Conservation (phyloP, 441 rosid species). For the Erodium trifolium region DNA sequence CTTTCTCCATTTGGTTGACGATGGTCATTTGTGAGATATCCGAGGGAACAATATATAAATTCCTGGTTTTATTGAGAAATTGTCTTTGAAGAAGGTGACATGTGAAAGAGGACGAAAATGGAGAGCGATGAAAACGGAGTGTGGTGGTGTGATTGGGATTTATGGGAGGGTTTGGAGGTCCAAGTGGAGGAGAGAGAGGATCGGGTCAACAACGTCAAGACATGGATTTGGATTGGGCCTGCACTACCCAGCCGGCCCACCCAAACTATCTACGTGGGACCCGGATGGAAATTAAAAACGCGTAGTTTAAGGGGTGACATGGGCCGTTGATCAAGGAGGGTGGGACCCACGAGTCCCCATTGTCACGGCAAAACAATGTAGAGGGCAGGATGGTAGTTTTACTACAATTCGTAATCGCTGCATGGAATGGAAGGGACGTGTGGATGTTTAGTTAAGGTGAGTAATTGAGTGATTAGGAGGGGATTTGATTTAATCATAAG, state of each 20-base stretch:
- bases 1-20: background rate
- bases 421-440: too few relatives aligned
- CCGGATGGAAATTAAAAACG: background rate
- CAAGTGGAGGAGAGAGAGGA: background rate
- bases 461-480: background rate
- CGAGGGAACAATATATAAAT: background rate
- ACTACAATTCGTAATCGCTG: too few relatives aligned
- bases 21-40: background rate
- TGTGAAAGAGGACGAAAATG: background rate
- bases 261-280: background rate
- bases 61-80: too few relatives aligned
- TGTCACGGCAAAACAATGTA: background rate
- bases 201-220: constrained; percentile 18
- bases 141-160: constrained; percentile 12
- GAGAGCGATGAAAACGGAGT: constrained; percentile 22
- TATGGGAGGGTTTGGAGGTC: constrained; percentile 7
- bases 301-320: background rate
- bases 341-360: background rate
- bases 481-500: background rate
- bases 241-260: background rate
- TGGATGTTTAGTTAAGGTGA: background rate
- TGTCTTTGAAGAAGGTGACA: constrained; percentile 1
- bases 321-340: background rate
- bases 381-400: background rate
- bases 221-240: constrained; percentile 9